These are phyloP conservation scores for Friedmanniomyces simplex DNA, from an alignment of 495 filamentous ascomycete genomes.

Conservation along the genomic window DNA sequence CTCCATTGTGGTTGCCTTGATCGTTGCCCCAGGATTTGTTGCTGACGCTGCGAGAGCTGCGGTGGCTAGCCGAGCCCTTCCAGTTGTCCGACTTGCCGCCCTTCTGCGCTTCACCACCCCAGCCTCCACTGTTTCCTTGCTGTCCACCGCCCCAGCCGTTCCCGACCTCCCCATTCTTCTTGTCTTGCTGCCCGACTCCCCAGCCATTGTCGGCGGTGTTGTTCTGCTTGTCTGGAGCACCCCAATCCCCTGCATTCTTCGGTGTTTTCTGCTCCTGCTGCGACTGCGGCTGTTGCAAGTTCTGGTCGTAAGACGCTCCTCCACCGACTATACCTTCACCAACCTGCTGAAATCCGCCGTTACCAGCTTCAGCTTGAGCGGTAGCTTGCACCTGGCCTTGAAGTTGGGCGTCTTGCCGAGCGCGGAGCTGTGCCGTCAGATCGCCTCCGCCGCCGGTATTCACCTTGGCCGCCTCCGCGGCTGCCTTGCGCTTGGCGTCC, in stretches of 20 bases:
- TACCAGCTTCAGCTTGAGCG: not conserved
- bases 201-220: not conserved
- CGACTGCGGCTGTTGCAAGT: not conserved
- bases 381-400: not conserved
- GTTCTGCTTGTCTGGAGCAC: not conserved
- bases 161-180: not conserved
- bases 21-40: not conserved
- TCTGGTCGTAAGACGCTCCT: not conserved
- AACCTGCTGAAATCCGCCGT: not conserved
- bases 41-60: not conserved
- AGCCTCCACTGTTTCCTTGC: not conserved
- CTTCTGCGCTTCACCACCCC: not conserved
- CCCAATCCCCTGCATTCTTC: not conserved
- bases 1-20: not conserved
- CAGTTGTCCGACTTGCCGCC: no score
- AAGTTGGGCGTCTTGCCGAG: not conserved
- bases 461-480: not conserved
- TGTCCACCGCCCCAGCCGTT: not conserved
- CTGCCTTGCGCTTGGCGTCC: not conserved
- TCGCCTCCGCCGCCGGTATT: not conserved
- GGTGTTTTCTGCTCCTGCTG: not conserved
- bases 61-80: not conserved
- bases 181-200: not conserved
- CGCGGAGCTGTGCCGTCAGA: not conserved
- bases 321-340: constrained; percentile 5